Evolutionary conservation across 257 asterid genomes (phyloP), one percentile per base, ranked within the genome.

Genomic region (Rauvolfia tetraphylla): DNA sequence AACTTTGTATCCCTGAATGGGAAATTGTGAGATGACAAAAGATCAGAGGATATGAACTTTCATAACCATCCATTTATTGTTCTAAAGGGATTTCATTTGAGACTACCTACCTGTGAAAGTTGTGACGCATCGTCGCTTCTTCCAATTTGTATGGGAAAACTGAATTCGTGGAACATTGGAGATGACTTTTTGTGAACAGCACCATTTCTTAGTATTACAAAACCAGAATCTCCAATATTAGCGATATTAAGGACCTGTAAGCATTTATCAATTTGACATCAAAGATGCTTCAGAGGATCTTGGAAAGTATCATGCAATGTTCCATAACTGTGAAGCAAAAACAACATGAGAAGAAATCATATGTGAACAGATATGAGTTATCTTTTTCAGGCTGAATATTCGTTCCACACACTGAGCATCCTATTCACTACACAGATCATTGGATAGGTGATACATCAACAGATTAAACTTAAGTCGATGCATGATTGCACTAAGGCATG

Each of bases 211-310:
- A 92, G 79, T 72, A 91, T 36, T 34, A 92, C 76, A 80, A 92
- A 91, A 68, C 96, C 97, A 10, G 98, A 87, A 87, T 92, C 93
- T 72, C 99, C 99, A 78, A 95, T 78, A 83, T 90, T 92, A 46
- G 87, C 98, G 75, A 88, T 92, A 9, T 83, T 87, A 81, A 95
- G 90, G 78, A 84, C 93, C 97, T 93, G 89, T 46, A 69, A 66
- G 72, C 56, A 80, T 27, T 18, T 44, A 49, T 12, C 36, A 33
- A 17, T 62, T 31, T 46, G 13, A 69, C 54, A 63, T 62, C 58
- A 67, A 46, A 71, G n/a, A 75, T 7, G 18, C 68, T 13, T 25
- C 17, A 7, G 13, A 11, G 53, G 68, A 36, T 12, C 17, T 0
- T 15, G 59, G 23, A 29, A 73, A 53, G 38, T 65, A 73, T 49